Conservation (phyloP, 139 green algal genomes). For the Picochlorum sp. region DNA sequence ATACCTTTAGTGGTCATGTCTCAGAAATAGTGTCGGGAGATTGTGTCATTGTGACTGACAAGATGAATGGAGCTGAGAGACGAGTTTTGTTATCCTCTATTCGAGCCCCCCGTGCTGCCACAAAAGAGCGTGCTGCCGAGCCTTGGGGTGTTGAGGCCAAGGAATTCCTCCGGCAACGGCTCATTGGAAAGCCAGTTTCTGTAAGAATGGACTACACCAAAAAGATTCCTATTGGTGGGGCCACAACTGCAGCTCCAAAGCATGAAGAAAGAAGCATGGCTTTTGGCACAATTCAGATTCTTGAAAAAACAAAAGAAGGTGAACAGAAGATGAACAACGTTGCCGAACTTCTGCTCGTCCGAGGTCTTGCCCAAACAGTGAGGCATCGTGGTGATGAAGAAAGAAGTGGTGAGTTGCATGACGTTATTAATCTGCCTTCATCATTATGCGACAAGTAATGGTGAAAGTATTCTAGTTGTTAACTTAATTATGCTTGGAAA, state of each 20-base stretch:
- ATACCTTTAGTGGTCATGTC: constrained; percentile 67
- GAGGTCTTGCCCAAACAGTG: constrained; percentile 73
- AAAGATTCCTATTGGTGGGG: constrained; percentile 44
- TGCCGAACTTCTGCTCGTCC: constrained; percentile 70
- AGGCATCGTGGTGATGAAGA: constrained; percentile 46
- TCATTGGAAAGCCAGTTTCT: constrained; percentile 60
- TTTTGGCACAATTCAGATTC: constrained; percentile 69
- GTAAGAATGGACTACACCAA: constrained; percentile 91
- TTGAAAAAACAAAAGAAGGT: constrained; percentile 9
- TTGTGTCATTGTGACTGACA: constrained; percentile 74
- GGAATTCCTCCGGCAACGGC: constrained; percentile 65
- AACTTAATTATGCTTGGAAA: too few relatives aligned
- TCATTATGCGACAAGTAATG: neutral
- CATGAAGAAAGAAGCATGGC: constrained; percentile 42
- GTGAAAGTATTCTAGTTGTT: neutral
- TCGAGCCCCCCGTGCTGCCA: constrained; percentile 61
- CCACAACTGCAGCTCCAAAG: neutral
- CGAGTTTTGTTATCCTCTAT: constrained; percentile 77
- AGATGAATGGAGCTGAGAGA: constrained; percentile 47
- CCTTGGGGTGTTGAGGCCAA: constrained; percentile 74
- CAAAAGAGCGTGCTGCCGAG: constrained; percentile 55
- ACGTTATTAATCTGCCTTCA: neutral
- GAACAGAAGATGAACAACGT: constrained; percentile 57
- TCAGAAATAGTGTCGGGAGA: constrained; percentile 87
- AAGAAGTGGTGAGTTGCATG: too few relatives aligned